These are phyloP conservation scores for Ophiostoma fasciatum DNA, from an alignment of 2,329 filamentous ascomycete genomes.

Conservation along the genomic window DNA sequence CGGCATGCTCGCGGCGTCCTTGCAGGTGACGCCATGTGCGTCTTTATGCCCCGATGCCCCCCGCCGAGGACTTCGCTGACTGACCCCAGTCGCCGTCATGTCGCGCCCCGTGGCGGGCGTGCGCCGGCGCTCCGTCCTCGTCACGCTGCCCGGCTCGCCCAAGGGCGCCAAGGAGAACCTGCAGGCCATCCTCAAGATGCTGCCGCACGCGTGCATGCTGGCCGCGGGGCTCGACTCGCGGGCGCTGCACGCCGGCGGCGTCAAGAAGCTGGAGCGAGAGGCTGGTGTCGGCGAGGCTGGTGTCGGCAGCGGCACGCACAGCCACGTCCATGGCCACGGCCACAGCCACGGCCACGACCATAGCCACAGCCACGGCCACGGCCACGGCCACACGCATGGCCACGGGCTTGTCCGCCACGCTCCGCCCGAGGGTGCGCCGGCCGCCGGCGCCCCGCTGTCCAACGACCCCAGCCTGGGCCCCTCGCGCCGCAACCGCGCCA, in stretches of 20 bases:
- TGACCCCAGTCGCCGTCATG: constrained; percentile 77
- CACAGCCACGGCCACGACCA: constrained; percentile 33
- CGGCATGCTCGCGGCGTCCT: constrained; percentile 76
- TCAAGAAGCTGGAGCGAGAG: constrained; percentile 71
- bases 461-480: constrained; percentile 47
- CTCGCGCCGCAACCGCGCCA: constrained; percentile 63
- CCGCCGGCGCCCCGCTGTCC: constrained; percentile 35
- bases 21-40: constrained; percentile 81
- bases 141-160: constrained; percentile 86
- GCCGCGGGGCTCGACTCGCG: constrained; percentile 73
- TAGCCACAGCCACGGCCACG: constrained; percentile 33
- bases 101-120: constrained; percentile 83
- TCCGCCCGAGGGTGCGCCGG: constrained; percentile 55
- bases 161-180: constrained; percentile 94
- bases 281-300: constrained; percentile 48
- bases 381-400: constrained; percentile 36
- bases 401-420: constrained; percentile 30
- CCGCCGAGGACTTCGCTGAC: too few relatives aligned
- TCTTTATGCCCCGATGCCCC: too few relatives aligned
- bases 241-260: constrained; percentile 61
- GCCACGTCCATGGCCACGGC: constrained; percentile 30
- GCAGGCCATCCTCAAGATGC: constrained; percentile 70
- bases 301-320: constrained; percentile 17
- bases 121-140: constrained; percentile 62
- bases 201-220: constrained; percentile 91